phyloP scores from a whole-genome alignment of 441 rosid species.

The Biscutella laevigata region DNA sequence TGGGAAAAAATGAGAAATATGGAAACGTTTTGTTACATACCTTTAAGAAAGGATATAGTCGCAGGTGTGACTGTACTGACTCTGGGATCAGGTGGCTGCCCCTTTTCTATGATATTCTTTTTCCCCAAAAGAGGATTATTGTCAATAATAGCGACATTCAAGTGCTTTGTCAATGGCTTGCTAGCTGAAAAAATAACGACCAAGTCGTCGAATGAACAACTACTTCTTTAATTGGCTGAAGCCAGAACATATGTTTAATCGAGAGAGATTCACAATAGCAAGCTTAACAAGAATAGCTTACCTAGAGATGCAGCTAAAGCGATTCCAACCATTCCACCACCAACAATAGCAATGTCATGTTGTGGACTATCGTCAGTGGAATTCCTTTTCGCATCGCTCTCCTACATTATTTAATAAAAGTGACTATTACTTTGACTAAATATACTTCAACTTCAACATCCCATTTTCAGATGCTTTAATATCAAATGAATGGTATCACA shows the following conservation, averaged over 20 bases:
- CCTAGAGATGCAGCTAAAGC: constrained; percentile 92
- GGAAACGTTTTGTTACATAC: constrained; percentile 27
- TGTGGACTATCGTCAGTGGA: constrained; percentile 26
- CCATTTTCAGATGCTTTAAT: not conserved
- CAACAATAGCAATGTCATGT: constrained; percentile 83
- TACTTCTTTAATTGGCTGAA: not conserved
- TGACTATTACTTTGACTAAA: not conserved
- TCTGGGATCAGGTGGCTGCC: constrained; percentile 77
- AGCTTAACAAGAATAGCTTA: constrained; percentile 16
- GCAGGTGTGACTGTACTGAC: constrained; percentile 94
- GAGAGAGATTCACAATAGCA: not conserved
- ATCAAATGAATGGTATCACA: not conserved
- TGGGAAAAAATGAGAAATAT: not conserved
- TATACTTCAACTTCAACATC: constrained; percentile 1
- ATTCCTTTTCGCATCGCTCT: constrained; percentile 26
- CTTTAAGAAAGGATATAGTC: constrained; percentile 67
- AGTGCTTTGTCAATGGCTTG: constrained; percentile 73
- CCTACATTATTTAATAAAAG: constrained; percentile 25
- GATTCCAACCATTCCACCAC: constrained; percentile 98
- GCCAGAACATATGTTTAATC: not conserved
- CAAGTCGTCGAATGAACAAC: not conserved
- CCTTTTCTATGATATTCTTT: constrained; percentile 42
- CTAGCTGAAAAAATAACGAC: constrained; percentile 51
- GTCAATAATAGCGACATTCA: constrained; percentile 80
- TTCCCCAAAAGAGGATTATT: constrained; percentile 69